A percentile compares a stretch with the other conserved stretches of the same genome.
Conservation (phyloP, 2,329 filamentous ascomycete genomes). For the Aureobasidium sp. region DNA sequence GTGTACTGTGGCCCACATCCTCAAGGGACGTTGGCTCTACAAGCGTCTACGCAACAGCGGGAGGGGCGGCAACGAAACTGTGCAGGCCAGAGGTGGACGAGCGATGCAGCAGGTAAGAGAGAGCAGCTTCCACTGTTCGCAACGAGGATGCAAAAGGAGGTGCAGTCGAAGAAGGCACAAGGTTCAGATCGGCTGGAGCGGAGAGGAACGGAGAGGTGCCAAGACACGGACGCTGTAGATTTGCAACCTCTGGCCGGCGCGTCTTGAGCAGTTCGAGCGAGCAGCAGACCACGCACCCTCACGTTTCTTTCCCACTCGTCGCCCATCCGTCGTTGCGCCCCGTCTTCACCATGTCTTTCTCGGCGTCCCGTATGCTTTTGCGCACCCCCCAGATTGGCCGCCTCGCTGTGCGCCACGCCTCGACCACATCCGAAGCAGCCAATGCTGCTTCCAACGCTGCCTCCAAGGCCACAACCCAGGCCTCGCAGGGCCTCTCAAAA, state of each 20-base stretch:
- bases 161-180: not conserved
- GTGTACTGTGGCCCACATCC: not conserved
- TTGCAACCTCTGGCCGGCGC: constrained; percentile 11
- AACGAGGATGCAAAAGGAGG: not conserved
- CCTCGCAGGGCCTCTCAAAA: constrained; percentile 71
- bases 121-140: not conserved
- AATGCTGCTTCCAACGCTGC: constrained; percentile 35
- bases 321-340: constrained; percentile 4
- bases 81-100: not conserved
- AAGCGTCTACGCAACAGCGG: not conserved
- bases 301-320: not conserved
- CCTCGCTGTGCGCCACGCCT: constrained; percentile 40
- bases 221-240: constrained; percentile 2
- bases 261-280: constrained; percentile 7
- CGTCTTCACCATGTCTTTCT: constrained; percentile 37
- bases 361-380: constrained; percentile 38
- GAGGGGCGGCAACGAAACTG: not conserved
- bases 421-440: constrained; percentile 40
- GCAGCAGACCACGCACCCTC: constrained; percentile 6
- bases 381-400: constrained; percentile 37
- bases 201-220: not conserved
- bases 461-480: constrained; percentile 48
- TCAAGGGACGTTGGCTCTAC: not conserved
- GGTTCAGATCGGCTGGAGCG: not conserved
- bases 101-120: not conserved